phyloP scores from a whole-genome alignment of 2,329 filamentous ascomycete genomes.

The Penicillium sp. region DNA sequence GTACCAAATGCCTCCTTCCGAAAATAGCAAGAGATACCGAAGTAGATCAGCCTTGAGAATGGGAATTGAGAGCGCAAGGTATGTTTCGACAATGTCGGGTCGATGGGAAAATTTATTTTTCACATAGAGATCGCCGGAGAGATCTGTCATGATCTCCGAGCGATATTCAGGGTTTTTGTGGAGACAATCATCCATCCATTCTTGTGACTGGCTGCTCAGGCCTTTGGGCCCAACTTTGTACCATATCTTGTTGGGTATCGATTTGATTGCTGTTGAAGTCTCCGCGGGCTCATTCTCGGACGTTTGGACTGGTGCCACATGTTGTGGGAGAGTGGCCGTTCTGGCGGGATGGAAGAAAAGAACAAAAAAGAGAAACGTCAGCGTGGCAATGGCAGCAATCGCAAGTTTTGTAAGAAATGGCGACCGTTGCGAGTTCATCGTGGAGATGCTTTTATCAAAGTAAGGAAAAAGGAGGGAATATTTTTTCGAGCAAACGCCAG shows the following conservation, averaged over 20 bases:
- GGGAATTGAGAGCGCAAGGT: neutral
- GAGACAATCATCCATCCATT: slow-evolving; percentile 5
- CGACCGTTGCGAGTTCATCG: neutral
- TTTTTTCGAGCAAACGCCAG: neutral
- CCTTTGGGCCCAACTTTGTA: slow-evolving; percentile 7
- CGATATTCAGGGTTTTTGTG: slow-evolving; percentile 4
- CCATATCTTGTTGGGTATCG: slow-evolving; percentile 7
- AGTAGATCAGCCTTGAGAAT: slow-evolving; percentile 7
- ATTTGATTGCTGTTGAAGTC: neutral
- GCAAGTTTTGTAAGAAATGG: neutral
- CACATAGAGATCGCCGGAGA: slow-evolving; percentile 2
- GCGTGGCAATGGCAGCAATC: neutral
- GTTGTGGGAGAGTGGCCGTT: neutral
- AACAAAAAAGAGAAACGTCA: slow-evolving; percentile 7
- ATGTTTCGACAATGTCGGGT: slow-evolving; percentile 2
- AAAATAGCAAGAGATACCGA: slow-evolving; percentile 3
- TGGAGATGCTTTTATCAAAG: neutral
- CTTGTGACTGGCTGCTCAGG: slow-evolving; percentile 1
- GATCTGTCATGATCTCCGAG: slow-evolving; percentile 6
- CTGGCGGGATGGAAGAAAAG: slow-evolving; percentile 1
- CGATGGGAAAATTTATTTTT: neutral
- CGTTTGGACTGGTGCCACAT: neutral
- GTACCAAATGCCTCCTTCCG: slow-evolving; percentile 2
- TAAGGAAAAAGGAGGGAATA: neutral
- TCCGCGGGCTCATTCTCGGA: neutral